Evolutionary conservation across 352 stramenopile genomes (phyloP).

Genomic region (Peronospora belbahrii): DNA sequence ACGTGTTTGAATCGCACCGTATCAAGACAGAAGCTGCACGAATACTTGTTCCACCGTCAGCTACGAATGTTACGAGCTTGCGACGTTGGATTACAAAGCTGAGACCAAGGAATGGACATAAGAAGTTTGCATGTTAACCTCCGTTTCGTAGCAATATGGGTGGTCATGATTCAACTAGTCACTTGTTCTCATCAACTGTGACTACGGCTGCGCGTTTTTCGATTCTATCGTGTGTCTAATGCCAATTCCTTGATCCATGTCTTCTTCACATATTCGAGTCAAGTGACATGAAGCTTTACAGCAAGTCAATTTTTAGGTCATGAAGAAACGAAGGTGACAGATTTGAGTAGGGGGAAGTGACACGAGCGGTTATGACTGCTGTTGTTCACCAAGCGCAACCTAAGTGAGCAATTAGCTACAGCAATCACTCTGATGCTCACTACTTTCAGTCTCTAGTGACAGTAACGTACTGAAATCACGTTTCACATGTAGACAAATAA

Average conservation of each 20-base stretch:
- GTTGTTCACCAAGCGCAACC: conserved; percentile 39
- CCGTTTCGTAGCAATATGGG: conserved; percentile 23
- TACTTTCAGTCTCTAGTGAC: conserved; percentile 37
- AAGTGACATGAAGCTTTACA: conserved; percentile 40
- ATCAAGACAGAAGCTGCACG: conserved; percentile 49
- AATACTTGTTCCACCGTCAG: conserved; percentile 21
- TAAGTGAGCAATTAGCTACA: conserved; percentile 35
- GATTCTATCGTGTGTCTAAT: not conserved
- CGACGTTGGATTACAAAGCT: conserved; percentile 7
- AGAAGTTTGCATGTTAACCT: conserved; percentile 13
- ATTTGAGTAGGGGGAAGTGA: conserved; percentile 49
- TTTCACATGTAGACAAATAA: conserved; percentile 35
- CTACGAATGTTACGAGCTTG: conserved; percentile 8
- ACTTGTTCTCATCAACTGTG: not conserved
- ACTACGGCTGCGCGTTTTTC: not conserved
- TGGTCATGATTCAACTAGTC: not conserved
- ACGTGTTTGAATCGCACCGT: conserved; percentile 42
- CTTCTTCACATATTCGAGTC: conserved; percentile 9
- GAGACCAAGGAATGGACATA: conserved; percentile 4
- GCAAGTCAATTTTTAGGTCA: conserved; percentile 46
- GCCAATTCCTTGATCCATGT: not conserved
- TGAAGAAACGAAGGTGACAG: conserved; percentile 45
- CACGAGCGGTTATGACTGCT: conserved; percentile 58
- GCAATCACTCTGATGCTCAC: conserved; percentile 50
- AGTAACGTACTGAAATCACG: conserved; percentile 51